Evolutionary conservation across 441 rosid species (phyloP), one percentile per base, ranked within the genome.

Genomic region (Isatis lusitanica): DNA sequence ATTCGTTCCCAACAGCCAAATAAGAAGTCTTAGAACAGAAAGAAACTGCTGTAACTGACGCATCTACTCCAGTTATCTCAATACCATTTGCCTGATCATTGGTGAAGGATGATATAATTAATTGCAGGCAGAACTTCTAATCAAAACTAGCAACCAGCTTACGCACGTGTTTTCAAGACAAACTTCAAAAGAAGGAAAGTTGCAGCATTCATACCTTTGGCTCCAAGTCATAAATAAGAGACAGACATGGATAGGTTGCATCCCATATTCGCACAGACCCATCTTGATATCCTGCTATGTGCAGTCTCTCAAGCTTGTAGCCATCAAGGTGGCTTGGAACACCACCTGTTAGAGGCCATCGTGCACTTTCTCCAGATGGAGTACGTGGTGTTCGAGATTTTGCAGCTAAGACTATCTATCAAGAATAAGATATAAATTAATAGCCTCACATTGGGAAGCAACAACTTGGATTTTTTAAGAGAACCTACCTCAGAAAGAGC

Each of bases 1-100:
- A 58, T 79, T 85, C 87, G 78, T 82, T 80, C 78, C 95, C 98
- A 73, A 87, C 68, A 69, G 95, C 97, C 83, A 93, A 82, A 76
- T 47, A 84, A 67, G 85, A 75, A 63, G 88, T 81, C 77, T 66
- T 39, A 35, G 91, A 80, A 87, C 96, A 90, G 76, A 89, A 83
- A 58, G 80, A 90, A 79, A 93, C 28, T 61, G 93, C 87, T 42
- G 94, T 85, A 70, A 89, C 81, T 35, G 97, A 62, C 75, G 87
- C 81, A 67, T 65, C 77, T 71, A 71, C 78, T 70, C 79, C 83
- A 76, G 77, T 63, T 73, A 79, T 65, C 30, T 79, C 70, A 26
- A 78, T 55, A 28, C 77, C 84, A 76, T 71, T 74, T 70, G 80
- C 77, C 98, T 93, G 85, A 60, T 70, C 83, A 79, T 77, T 64